Evolutionary conservation across 306 rosid species (phyloP).

Genomic region (Medicago truncatula): MtrunA17r5.0-ANR NC_053044.1:52351501-52352000

Average conservation of each 20-base stretch:
- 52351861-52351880: constrained; percentile 70
- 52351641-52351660: neutral
- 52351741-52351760: constrained; percentile 46
- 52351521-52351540: neutral
- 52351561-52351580: constrained; percentile 19
- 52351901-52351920: constrained; percentile 74
- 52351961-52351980: constrained; percentile 84
- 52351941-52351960: constrained; percentile 74
- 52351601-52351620: constrained; percentile 23
- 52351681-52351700: neutral
- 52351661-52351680: neutral
- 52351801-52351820: constrained; percentile 57
- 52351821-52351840: constrained; percentile 55
- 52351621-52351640: constrained; percentile 18
- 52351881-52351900: constrained; percentile 54
- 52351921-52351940: constrained; percentile 72
- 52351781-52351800: constrained; percentile 55
- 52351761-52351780: constrained; percentile 43
- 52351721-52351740: constrained; percentile 26
- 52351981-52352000: constrained; percentile 65
- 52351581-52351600: constrained; percentile 7
- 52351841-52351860: constrained; percentile 82
- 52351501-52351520: constrained; percentile 1
- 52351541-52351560: constrained; percentile 14
- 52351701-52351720: constrained; percentile 17